A percentile compares a stretch with the other conserved stretches of the same genome.
Evolutionary conservation across 495 filamentous ascomycete genomes (phyloP).

Genomic region (Poronia punctata): DNA sequence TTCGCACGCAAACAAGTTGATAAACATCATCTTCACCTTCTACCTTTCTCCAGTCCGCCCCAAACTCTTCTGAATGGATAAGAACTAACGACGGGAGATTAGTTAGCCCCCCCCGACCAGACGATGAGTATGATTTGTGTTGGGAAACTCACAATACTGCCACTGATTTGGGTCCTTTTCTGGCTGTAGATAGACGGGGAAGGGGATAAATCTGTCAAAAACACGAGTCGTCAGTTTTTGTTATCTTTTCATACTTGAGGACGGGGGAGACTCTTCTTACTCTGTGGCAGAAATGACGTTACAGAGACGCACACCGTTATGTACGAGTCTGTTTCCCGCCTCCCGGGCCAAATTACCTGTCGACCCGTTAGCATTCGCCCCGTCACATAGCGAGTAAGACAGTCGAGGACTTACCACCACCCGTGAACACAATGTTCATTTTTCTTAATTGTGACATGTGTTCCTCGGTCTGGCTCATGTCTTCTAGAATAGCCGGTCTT

Average conservation of each 20-base stretch:
- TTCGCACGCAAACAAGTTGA: slow-evolving; percentile 44
- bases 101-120: neutral
- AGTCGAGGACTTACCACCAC: slow-evolving; percentile 27
- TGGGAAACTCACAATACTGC: slow-evolving; percentile 28
- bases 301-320: slow-evolving; percentile 19
- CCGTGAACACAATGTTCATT: slow-evolving; percentile 28
- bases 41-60: slow-evolving; percentile 37
- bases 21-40: slow-evolving; percentile 38
- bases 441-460: slow-evolving; percentile 22
- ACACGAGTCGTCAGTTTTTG: too few species aligned
- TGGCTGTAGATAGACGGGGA: slow-evolving; percentile 28
- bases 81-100: too few species aligned
- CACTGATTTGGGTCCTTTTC: slow-evolving; percentile 41
- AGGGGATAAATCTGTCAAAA: slow-evolving; percentile 35
- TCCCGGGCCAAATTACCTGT: slow-evolving; percentile 31
- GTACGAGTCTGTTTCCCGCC: slow-evolving; percentile 28
- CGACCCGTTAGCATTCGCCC: slow-evolving; percentile 7
- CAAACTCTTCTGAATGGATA: slow-evolving; percentile 37
- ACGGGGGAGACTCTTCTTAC: slow-evolving; percentile 14
- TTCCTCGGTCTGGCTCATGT: slow-evolving; percentile 29
- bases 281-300: slow-evolving; percentile 37
- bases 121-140: neutral
- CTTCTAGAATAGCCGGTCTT: slow-evolving; percentile 37
- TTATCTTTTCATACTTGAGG: slow-evolving; percentile 16
- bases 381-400: neutral